Evolutionary conservation across 768 basidiomycete species (phyloP), one percentile per base, ranked within the genome.

Genomic region (Trametes punicea): DNA sequence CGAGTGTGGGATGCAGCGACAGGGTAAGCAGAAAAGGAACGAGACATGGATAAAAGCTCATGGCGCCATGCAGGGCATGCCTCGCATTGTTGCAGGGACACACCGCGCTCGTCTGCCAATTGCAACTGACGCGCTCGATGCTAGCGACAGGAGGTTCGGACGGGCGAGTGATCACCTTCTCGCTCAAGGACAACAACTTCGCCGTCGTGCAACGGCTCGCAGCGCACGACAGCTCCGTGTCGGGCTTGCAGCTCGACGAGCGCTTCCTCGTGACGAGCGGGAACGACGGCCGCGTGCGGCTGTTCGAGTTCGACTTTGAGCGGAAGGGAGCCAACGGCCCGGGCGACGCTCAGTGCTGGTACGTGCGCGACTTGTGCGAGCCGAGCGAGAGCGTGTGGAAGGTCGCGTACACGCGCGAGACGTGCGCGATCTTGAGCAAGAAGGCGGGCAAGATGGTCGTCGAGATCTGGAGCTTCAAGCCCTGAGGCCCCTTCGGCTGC

Each of bases 121-220:
- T 98, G 8, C 91, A 93, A 65, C 81, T 95, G 42, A 83, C 82
- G 7, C 81, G 83, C 25, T 75, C 71, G 15, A 71, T 84, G 41
- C 84, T 94, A 55, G 84, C 85, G 26, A 93, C 93, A 0, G 92
- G 90, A 49, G 89, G 88, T 5, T 91, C 93, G 1, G 93, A 96
- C 64, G 95, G 95, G 3, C 84, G 91, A 1, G 85, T 90, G 41
- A 85, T 90, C 61, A 82, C 82, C 45, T 90, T 87, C 70, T 76
- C 81, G 47, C 74, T 88, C 30, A 40, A 48, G 33, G 51, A 49
- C 39, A 78, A 75, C 62, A 69, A 69, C 10, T 71, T 77, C 21
- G 67, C 79, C 29, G 51, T 60, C 53, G 56, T 68, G 30, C 83
- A 85, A 66, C 83, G 87, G 6, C 81, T 96, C 53, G 83, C 89